Conservation (phyloP, 345 rosid species). For the Citrus sinensis region DVS_A1.0 CM039168.1:6014501-6015000, state of each 20-base stretch:
- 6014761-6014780: constrained; percentile 95
- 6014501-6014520: not conserved
- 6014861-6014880: constrained; percentile 90
- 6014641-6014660: not conserved
- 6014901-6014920: constrained; percentile 64
- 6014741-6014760: constrained; percentile 79
- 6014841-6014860: constrained; percentile 67
- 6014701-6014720: not conserved
- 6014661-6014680: not conserved
- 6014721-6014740: constrained; percentile 42
- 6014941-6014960: constrained; percentile 90
- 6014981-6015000: not conserved
- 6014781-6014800: constrained; percentile 90
- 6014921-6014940: constrained; percentile 74
- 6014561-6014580: not conserved
- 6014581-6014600: not conserved
- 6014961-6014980: constrained; percentile 56
- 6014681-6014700: not conserved
- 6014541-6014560: not conserved
- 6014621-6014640: not conserved
- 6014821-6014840: constrained; percentile 81
- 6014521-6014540: not conserved
- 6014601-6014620: not conserved
- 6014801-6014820: constrained; percentile 91
- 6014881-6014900: constrained; percentile 65